These are phyloP conservation scores for Aspergillus hancockii DNA, from an alignment of 495 filamentous ascomycete genomes.

Conservation along the genomic window DNA sequence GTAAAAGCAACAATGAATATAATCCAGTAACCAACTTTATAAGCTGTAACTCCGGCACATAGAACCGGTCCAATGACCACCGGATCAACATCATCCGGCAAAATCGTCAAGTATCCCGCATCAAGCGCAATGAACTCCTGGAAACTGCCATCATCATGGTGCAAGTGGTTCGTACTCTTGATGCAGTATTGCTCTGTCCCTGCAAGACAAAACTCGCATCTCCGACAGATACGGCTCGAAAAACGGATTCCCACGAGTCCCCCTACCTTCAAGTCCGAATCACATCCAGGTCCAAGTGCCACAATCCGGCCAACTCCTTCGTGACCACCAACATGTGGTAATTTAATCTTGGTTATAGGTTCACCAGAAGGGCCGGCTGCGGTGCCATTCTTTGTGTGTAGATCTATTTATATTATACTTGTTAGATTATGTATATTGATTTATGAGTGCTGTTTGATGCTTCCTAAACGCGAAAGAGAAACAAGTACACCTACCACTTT, in stretches of 20 bases:
- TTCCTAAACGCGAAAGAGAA: neutral
- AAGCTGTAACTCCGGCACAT: slow-evolving; percentile 45
- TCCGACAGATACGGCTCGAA: slow-evolving; percentile 45
- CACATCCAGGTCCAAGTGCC: slow-evolving; percentile 36
- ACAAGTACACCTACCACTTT: slow-evolving; percentile 37
- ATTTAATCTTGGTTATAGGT: slow-evolving; percentile 49
- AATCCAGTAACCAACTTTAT: slow-evolving; percentile 24
- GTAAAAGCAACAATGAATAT: neutral
- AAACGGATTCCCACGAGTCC: slow-evolving; percentile 49
- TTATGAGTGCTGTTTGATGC: too few species aligned
- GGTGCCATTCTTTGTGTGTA: slow-evolving; percentile 49
- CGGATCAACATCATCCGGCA: slow-evolving; percentile 49
- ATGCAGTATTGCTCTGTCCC: slow-evolving; percentile 49
- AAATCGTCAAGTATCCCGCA: slow-evolving; percentile 46
- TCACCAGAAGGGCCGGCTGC: slow-evolving; percentile 44
- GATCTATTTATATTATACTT: slow-evolving; percentile 29
- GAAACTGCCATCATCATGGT: slow-evolving; percentile 52
- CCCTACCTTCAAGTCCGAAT: slow-evolving; percentile 37
- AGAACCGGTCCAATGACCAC: slow-evolving; percentile 44
- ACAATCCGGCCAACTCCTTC: slow-evolving; percentile 50
- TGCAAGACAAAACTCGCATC: slow-evolving; percentile 50
- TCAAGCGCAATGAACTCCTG: slow-evolving; percentile 49
- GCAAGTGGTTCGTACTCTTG: slow-evolving; percentile 48
- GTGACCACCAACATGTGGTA: slow-evolving; percentile 52
- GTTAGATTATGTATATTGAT: too few species aligned